phyloP scores from a whole-genome alignment of 257 asterid genomes.

The Prunella vulgaris region DNA sequence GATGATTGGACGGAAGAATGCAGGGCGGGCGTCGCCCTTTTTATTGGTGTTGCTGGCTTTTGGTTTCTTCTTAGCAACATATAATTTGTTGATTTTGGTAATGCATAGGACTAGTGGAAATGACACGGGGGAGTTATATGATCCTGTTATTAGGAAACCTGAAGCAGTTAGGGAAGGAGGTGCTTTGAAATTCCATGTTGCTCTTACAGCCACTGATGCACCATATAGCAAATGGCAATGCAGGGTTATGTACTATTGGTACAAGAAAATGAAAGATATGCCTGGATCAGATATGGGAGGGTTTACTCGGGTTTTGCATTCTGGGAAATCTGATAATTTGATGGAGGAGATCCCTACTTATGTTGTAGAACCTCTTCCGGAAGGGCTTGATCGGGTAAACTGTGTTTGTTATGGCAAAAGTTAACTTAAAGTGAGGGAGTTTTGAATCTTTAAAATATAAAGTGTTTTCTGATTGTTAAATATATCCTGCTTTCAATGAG shows the following conservation, averaged over 20 bases:
- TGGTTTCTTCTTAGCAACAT: conserved; percentile 77
- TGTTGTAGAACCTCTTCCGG: conserved; percentile 86
- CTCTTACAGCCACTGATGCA: conserved; percentile 84
- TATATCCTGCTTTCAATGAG: background rate
- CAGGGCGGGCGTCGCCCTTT: conserved; percentile 66
- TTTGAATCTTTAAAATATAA: background rate
- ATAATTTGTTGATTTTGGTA: conserved; percentile 68
- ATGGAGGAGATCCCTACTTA: conserved; percentile 93
- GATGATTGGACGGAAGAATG: conserved; percentile 57
- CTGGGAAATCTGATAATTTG: conserved; percentile 79
- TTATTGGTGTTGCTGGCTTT: conserved; percentile 62
- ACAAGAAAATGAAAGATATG: conserved; percentile 64
- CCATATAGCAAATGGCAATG: conserved; percentile 95
- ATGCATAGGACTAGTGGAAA: conserved; percentile 41
- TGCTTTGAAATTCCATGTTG: conserved; percentile 68
- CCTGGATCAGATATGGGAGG: conserved; percentile 97
- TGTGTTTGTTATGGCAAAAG: background rate
- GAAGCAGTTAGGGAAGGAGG: conserved; percentile 25
- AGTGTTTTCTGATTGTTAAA: background rate
- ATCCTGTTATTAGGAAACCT: conserved; percentile 50
- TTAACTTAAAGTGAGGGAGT: background rate
- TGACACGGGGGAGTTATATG: conserved; percentile 40
- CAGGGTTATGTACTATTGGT: conserved; percentile 96
- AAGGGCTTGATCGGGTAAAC: conserved; percentile 92
- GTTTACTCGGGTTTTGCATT: conserved; percentile 86